Evolutionary conservation across 768 basidiomycete species (phyloP).

Genomic region (Amanita fuliginea): DNA sequence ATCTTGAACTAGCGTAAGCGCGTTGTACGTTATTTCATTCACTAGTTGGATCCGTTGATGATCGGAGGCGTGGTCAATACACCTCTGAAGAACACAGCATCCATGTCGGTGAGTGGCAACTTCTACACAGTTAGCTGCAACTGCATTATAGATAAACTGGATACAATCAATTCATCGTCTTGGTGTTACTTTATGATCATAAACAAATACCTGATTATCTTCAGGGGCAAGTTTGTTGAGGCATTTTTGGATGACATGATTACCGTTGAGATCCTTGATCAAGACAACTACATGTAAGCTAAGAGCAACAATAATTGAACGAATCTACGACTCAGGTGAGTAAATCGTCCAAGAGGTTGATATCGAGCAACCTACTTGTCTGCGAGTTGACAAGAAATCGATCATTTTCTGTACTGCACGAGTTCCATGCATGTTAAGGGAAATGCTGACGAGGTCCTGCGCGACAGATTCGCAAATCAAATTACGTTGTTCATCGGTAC

Average conservation of each 20-base stretch:
- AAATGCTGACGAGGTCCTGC: slow-evolving; percentile 94
- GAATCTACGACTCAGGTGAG: slow-evolving; percentile 73
- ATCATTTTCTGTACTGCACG: slow-evolving; percentile 99
- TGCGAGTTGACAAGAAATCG: slow-evolving; percentile 90
- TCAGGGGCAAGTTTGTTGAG: slow-evolving; percentile 96
- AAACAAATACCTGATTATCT: slow-evolving; percentile 81
- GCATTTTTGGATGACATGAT: slow-evolving; percentile 99
- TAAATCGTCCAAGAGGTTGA: slow-evolving; percentile 16
- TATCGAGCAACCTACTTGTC: slow-evolving; percentile 59
- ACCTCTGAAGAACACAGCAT: slow-evolving; percentile 96
- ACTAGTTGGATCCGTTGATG: slow-evolving; percentile 93
- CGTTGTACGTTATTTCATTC: slow-evolving; percentile 98
- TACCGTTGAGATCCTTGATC: slow-evolving; percentile 97
- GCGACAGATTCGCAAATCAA: slow-evolving; percentile 96
- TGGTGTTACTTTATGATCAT: neutral
- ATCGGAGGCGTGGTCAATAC: slow-evolving; percentile 96
- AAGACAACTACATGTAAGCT: slow-evolving; percentile 97
- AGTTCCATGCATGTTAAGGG: slow-evolving; percentile 99
- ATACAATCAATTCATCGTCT: neutral
- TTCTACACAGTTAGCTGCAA: slow-evolving; percentile 97
- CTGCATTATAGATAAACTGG: slow-evolving; percentile 98
- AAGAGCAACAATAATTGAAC: slow-evolving; percentile 92
- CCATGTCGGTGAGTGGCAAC: slow-evolving; percentile 97
- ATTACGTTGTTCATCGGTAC: slow-evolving; percentile 95
- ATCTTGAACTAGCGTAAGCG: slow-evolving; percentile 94